phyloP scores from a whole-genome alignment of 306 rosid genomes.

The Erythrophleum fordii region DNA sequence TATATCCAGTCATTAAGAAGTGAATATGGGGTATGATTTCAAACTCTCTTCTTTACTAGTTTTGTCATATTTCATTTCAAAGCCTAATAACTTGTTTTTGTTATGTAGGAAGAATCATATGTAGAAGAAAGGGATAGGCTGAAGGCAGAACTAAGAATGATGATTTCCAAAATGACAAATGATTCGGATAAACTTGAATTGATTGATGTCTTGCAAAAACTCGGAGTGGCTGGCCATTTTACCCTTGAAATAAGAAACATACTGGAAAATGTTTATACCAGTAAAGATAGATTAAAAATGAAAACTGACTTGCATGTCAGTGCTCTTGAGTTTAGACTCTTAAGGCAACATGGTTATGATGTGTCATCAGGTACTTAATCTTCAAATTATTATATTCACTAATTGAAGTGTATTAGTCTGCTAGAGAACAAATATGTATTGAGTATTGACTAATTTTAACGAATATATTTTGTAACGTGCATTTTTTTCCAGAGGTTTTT shows the following conservation, averaged over 20 bases:
- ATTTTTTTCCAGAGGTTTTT: not conserved
- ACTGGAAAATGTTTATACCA: not conserved
- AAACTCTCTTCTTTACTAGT: no score
- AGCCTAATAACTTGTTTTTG: no score
- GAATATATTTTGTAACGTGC: no score
- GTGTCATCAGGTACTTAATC: no score
- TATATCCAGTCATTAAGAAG: not conserved
- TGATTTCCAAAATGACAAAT: not conserved
- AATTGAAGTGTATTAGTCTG: not conserved
- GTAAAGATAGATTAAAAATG: not conserved
- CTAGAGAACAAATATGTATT: no score
- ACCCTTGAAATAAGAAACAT: not conserved
- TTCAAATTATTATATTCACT: no score
- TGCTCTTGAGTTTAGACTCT: not conserved
- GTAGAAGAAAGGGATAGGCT: not conserved
- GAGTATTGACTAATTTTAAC: no score
- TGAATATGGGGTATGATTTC: not conserved
- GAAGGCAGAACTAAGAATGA: not conserved
- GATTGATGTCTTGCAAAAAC: not conserved
- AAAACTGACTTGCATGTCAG: not conserved
- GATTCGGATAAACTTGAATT: not conserved
- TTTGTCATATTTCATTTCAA: no score
- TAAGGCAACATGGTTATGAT: not conserved
- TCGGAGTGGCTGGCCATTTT: not conserved
- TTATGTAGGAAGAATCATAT: not conserved